phyloP scores from a whole-genome alignment of 2,329 filamentous ascomycete genomes.

The Delphinella strobiligena region DNA sequence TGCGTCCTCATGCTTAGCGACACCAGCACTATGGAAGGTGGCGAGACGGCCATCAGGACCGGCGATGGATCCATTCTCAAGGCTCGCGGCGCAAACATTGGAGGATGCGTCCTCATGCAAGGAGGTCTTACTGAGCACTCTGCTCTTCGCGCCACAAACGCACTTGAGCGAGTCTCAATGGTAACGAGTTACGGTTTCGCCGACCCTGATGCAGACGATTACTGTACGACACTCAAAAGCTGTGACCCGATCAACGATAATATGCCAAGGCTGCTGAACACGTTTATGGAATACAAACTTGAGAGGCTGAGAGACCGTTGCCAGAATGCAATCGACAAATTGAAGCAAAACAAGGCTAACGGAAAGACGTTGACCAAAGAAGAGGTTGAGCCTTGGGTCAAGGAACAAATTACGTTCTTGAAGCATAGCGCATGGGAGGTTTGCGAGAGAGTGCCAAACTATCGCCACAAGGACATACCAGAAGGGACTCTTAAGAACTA shows the following conservation, averaged over 20 bases:
- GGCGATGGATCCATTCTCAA: slow-evolving; percentile 34
- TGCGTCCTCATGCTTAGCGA: slow-evolving; percentile 42
- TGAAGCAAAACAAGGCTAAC: neutral
- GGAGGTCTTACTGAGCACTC: neutral
- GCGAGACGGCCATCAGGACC: slow-evolving; percentile 50
- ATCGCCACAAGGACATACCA: neutral
- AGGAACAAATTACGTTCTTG: neutral
- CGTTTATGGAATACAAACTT: neutral
- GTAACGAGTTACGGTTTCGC: neutral
- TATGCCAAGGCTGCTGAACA: neutral
- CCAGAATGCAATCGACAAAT: neutral
- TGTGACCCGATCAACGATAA: neutral
- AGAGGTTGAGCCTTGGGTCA: neutral
- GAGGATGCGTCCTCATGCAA: slow-evolving; percentile 5
- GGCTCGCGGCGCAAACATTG: slow-evolving; percentile 32
- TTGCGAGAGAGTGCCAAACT: neutral
- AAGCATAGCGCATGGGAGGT: neutral
- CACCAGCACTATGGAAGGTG: slow-evolving; percentile 35
- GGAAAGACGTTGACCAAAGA: neutral
- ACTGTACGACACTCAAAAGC: neutral
- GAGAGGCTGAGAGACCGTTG: neutral
- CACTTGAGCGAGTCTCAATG: neutral
- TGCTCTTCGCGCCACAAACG: neutral
- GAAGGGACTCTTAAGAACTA: neutral
- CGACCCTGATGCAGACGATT: neutral